phyloP scores from a whole-genome alignment of 108 stramenopile genomes.

The Cyclotella distinguenda region DNA sequence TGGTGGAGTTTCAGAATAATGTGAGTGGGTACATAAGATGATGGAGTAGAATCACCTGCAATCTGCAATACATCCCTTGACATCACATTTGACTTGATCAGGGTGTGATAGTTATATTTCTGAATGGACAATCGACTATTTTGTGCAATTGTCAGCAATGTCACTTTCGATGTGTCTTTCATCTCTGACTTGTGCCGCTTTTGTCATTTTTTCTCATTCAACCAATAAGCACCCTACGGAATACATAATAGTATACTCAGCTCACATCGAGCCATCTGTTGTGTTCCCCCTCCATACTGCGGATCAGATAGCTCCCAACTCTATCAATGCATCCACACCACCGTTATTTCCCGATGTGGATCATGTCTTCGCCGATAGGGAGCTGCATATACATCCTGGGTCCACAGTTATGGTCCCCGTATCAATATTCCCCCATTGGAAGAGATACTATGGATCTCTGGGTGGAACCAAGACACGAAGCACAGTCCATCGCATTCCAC shows the following conservation, averaged over 20 bases:
- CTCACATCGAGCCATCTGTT: conserved; percentile 41
- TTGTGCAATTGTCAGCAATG: too few species aligned
- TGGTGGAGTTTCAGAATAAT: conserved; percentile 42
- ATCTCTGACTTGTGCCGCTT: neutral
- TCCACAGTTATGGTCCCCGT: conserved; percentile 33
- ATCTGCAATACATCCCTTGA: too few species aligned
- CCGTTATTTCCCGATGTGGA: conserved; percentile 12
- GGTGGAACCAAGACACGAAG: neutral
- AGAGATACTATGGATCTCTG: conserved; percentile 10
- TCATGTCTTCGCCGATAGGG: neutral
- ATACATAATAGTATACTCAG: conserved; percentile 33
- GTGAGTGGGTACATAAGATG: conserved; percentile 27
- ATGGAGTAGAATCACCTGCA: neutral
- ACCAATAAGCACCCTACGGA: conserved; percentile 21
- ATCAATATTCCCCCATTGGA: conserved; percentile 37
- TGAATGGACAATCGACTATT: too few species aligned
- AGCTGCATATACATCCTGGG: conserved; percentile 25
- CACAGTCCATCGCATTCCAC: neutral
- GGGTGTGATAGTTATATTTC: too few species aligned
- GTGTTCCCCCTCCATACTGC: conserved; percentile 22
- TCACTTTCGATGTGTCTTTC: too few species aligned
- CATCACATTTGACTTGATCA: too few species aligned
- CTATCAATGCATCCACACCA: conserved; percentile 6
- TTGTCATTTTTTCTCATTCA: conserved; percentile 1
- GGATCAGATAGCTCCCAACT: conserved; percentile 6